Conservation (phyloP, 148 eudicot genomes). For the Gaultheria prostrata region DNA sequence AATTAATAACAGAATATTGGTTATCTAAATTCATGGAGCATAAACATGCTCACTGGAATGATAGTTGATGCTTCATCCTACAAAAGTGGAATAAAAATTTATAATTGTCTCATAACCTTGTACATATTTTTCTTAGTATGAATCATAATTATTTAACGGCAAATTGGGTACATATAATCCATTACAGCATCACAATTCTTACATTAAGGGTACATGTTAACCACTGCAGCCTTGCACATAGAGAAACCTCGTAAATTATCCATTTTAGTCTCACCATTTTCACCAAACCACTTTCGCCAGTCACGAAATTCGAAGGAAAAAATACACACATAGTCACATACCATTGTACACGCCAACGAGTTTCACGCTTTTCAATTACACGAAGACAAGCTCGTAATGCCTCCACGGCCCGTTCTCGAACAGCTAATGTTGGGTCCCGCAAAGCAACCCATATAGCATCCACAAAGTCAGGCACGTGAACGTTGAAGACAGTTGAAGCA, state of each 20-base stretch:
- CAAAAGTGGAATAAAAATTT: background rate
- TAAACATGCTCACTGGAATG: background rate
- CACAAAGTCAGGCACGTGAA: constrained; percentile 88
- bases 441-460: constrained; percentile 94
- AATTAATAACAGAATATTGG: background rate
- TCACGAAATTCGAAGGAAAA: background rate
- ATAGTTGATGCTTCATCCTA: background rate
- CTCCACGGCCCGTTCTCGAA: constrained; percentile 91
- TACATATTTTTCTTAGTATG: background rate
- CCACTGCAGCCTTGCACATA: background rate
- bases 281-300: background rate
- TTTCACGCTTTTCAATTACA: constrained; percentile 96
- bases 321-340: constrained; percentile 25
- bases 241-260: background rate
- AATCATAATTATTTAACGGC: background rate
- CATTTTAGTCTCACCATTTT: background rate
- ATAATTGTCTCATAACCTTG: background rate
- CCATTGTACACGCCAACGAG: constrained; percentile 99
- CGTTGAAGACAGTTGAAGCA: constrained; percentile 93
- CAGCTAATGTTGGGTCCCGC: constrained; percentile 80
- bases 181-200: background rate
- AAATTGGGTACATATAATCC: background rate
- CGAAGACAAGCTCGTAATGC: constrained; percentile 98
- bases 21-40: background rate
- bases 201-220: background rate